Base-by-base conservation (phyloP, 495 filamentous ascomycete species). In the Penicillium tannophilum region DNA sequence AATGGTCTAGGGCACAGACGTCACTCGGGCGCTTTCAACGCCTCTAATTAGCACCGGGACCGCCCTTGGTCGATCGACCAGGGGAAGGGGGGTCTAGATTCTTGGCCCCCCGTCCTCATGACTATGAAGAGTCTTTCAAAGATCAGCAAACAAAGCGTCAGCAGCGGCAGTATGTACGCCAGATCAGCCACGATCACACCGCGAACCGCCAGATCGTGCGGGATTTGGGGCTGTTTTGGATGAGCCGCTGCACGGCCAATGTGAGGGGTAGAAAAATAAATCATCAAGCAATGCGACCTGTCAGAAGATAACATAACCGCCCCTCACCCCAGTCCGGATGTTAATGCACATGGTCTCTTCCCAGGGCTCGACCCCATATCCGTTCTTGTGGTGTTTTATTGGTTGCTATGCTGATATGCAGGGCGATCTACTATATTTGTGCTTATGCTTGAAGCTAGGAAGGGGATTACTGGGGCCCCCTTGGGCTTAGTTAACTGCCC, bases 151-250 rank as follows among this genome's bases (percentile, higher is more conserved):
- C 60, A 67, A 60, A 58, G 50, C 8, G 52, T 47, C 41, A 59
- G 59, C 56, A 48, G 63, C 54, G 48, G 43, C 41, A 14, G 52
- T 16, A 19, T 20, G 47, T 42, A 55, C 52, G 49, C 33, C 42
- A 31, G 24, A 48, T 43, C 50, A 61, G 63, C 66, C 66, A 67
- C 66, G 62, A 62, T 67, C 66, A 69, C 66, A 66, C 52, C 61
- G 53, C 59, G 54, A 60, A 50, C 51, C 47, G 54, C 44, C 62
- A 20, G 33, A 63, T 60, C 36, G 56, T 36, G 51, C 56, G 47
- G 36, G 56, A 59, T 58, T 55, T 39, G 46, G 44, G 48, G 12
- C 24, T 9, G 39, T 20, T 55, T 61, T 67, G 57, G 59, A 55
- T 44, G 44, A 69, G 60, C 62, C 62, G 62, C 64, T 56, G 58